Percentiles rank a stretch among this genome's conserved stretches.
Conservation (phyloP, 177 flowering plant species). For the Vitis hybrid region DNA sequence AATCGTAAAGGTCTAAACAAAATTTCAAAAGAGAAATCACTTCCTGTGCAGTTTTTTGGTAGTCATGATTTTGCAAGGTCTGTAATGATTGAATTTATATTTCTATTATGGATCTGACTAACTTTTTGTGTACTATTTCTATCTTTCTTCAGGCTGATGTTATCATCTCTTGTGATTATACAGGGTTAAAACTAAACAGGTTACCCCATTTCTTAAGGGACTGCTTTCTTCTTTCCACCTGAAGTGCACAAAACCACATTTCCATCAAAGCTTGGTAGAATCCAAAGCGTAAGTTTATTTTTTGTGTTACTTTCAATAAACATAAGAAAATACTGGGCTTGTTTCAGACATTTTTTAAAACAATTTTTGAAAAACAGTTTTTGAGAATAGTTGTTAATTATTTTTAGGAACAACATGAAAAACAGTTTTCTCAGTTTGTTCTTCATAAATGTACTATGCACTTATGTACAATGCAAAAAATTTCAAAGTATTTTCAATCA, state of each 20-base stretch:
- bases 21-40: conserved; percentile 51
- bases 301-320: not conserved
- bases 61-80: conserved; percentile 99
- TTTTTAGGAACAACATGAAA: no score
- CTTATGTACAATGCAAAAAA: no score
- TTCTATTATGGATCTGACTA: not conserved
- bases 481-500: no score
- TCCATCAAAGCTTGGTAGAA: conserved; percentile 73
- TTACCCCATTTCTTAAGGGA: conserved; percentile 77
- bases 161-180: conserved; percentile 14
- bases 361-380: no score
- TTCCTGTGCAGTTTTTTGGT: conserved; percentile 95
- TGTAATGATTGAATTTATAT: conserved; percentile 7
- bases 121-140: not conserved
- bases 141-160: not conserved
- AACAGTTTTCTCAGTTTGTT: no score
- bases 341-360: no score
- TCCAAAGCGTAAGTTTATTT: conserved; percentile 66
- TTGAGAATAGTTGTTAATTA: no score
- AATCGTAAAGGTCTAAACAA: conserved; percentile 47
- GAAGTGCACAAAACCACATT: conserved; percentile 76
- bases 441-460: no score
- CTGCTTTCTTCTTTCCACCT: conserved; percentile 70
- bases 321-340: no score
- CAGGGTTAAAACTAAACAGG: conserved; percentile 76